Conservation (phyloP, 768 basidiomycete species). For the Collybia mongolica region DNA sequence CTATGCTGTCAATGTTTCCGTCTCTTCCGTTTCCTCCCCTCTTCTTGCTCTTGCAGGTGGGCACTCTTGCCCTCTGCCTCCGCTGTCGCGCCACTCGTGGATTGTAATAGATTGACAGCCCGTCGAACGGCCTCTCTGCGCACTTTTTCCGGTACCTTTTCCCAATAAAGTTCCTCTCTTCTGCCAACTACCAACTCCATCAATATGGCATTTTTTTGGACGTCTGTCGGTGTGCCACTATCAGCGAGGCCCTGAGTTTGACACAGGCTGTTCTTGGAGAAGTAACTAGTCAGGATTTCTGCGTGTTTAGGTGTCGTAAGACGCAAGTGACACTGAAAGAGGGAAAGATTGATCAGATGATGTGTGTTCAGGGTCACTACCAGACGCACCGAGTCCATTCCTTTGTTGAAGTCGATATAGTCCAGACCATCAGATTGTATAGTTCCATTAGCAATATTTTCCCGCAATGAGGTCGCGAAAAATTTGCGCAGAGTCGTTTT, state of each 20-base stretch:
- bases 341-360: background rate
- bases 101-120: slow-evolving; percentile 9
- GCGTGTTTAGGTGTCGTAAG: slow-evolving; percentile 53
- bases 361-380: background rate
- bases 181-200: slow-evolving; percentile 61
- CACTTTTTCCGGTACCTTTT: slow-evolving; percentile 74
- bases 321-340: slow-evolving; percentile 68
- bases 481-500: slow-evolving; percentile 73
- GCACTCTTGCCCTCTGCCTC: background rate
- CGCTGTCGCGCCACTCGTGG: background rate
- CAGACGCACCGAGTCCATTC: slow-evolving; percentile 64
- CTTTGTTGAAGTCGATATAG: slow-evolving; percentile 80
- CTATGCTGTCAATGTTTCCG: slow-evolving; percentile 5
- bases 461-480: slow-evolving; percentile 43
- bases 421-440: slow-evolving; percentile 45
- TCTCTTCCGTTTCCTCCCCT: slow-evolving; percentile 9
- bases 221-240: slow-evolving; percentile 27
- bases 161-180: slow-evolving; percentile 76
- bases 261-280: slow-evolving; percentile 29
- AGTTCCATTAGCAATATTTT: slow-evolving; percentile 1
- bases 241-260: slow-evolving; percentile 60
- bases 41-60: background rate
- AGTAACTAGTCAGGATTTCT: slow-evolving; percentile 40
- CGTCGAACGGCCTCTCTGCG: slow-evolving; percentile 46
- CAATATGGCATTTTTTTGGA: slow-evolving; percentile 24